Conservation (phyloP, 495 filamentous ascomycete species). For the Opeltia flavorubescens region DNA sequence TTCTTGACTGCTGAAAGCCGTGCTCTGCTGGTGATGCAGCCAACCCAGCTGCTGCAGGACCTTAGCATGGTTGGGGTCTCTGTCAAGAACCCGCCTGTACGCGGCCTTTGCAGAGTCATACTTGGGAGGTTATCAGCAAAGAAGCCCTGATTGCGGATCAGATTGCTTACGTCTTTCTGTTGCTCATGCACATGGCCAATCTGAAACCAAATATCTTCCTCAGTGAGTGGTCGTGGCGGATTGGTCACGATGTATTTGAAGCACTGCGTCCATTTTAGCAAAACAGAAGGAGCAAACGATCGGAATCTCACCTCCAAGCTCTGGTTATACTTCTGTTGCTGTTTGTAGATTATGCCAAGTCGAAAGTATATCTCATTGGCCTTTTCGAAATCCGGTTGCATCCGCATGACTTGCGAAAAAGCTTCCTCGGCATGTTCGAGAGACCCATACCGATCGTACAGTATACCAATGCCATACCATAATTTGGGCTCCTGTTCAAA, state of each 20-base stretch:
- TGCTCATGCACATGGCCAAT: conserved; percentile 98
- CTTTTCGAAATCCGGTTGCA: conserved; percentile 97
- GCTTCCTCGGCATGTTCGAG: conserved; percentile 97
- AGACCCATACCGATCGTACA: conserved; percentile 95
- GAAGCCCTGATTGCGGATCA: not conserved
- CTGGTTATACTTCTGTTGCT: conserved; percentile 85
- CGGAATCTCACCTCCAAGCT: conserved; percentile 64
- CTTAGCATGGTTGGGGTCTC: conserved; percentile 93
- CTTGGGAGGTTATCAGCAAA: conserved; percentile 33
- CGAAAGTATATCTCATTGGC: conserved; percentile 99
- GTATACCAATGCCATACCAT: conserved; percentile 97
- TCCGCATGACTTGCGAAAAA: conserved; percentile 97
- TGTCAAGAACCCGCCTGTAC: conserved; percentile 85
- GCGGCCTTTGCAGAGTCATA: conserved; percentile 85
- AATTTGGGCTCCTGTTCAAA: conserved; percentile 76
- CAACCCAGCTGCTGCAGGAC: conserved; percentile 96
- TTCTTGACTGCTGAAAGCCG: conserved; percentile 77
- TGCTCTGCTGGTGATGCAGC: conserved; percentile 94
- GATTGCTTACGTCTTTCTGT: conserved; percentile 79
- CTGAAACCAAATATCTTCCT: conserved; percentile 99
- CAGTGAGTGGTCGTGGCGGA: conserved; percentile 81
- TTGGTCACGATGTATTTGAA: conserved; percentile 96
- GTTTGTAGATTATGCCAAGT: conserved; percentile 97
- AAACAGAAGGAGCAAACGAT: not conserved
- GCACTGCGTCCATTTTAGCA: conserved; percentile 42